Evolutionary conservation across 805 yeast genomes (phyloP).

Genomic region (Candida ascalaphidarum): DNA sequence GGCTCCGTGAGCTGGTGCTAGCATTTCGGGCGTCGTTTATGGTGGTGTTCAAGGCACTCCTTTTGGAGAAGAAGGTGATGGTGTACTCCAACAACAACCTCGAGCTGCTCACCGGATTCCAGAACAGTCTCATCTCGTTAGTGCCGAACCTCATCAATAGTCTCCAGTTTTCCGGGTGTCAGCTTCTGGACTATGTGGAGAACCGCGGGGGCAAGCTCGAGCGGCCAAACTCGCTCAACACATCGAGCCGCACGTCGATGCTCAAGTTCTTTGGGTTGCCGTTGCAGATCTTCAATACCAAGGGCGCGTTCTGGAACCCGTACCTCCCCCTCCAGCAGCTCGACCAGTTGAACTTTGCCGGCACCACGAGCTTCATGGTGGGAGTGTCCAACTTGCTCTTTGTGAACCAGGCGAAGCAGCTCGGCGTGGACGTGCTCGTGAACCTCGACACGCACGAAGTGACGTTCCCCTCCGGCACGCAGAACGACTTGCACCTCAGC

Average conservation of each 20-base stretch:
- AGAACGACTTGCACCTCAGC: conserved; percentile 24
- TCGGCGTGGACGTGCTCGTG: conserved; percentile 62
- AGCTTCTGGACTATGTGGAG: conserved; percentile 46
- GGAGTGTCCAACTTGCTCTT: conserved; percentile 87
- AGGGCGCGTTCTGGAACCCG: conserved; percentile 85
- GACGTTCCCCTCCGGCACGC: conserved; percentile 31
- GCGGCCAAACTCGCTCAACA: conserved; percentile 59
- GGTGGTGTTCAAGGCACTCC: conserved; percentile 63
- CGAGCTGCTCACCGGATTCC: conserved; percentile 72
- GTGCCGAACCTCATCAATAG: conserved; percentile 73
- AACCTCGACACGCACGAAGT: conserved; percentile 54
- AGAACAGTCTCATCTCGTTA: conserved; percentile 74
- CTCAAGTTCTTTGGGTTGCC: conserved; percentile 83
- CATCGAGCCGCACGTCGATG: conserved; percentile 73
- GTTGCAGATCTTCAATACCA: conserved; percentile 67
- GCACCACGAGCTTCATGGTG: conserved; percentile 57
- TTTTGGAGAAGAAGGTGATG: conserved; percentile 66
- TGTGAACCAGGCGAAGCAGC: conserved; percentile 49
- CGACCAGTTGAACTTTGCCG: conserved; percentile 50
- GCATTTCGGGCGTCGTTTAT: conserved; percentile 53
- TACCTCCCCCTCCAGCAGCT: conserved; percentile 91
- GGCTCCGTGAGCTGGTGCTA: conserved; percentile 55
- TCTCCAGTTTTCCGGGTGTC: conserved; percentile 74
- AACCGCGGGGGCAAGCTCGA: conserved; percentile 38
- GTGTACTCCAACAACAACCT: conserved; percentile 71